Conservation (phyloP, 2,329 filamentous ascomycete genomes). For the Microsporum audouinii region DNA sequence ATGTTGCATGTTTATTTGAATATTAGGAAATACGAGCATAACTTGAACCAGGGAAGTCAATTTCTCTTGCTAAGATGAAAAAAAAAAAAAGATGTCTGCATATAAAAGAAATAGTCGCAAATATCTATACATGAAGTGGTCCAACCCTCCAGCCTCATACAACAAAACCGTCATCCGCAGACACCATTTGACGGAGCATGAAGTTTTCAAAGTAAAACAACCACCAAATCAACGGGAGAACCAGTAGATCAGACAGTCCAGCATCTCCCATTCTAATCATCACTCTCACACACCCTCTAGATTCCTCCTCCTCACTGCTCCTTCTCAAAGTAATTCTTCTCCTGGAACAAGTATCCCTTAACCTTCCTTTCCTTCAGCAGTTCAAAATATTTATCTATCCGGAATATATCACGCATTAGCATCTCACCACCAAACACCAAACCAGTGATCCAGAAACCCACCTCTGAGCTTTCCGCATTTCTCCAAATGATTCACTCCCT, state of each 20-base stretch:
- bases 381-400: constrained; percentile 52
- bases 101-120: not conserved
- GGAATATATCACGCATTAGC: not conserved
- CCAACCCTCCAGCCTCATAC: not conserved
- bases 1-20: too few relatives aligned
- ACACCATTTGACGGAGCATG: not conserved
- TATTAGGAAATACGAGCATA: not conserved
- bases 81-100: not conserved
- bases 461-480: constrained; percentile 56
- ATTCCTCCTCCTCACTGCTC: constrained; percentile 17
- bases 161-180: not conserved
- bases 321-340: constrained; percentile 49
- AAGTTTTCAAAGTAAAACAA: too few relatives aligned
- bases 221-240: not conserved
- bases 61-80: not conserved
- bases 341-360: constrained; percentile 52
- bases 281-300: not conserved
- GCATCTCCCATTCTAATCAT: not conserved
- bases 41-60: not conserved
- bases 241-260: not conserved
- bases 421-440: not conserved
- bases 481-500: constrained; percentile 57
- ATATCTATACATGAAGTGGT: not conserved
- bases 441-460: constrained; percentile 22
- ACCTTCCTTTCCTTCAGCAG: constrained; percentile 52